Evolutionary conservation across 805 yeast species (phyloP).

Genomic region (Saturnispora ahearnii): DNA sequence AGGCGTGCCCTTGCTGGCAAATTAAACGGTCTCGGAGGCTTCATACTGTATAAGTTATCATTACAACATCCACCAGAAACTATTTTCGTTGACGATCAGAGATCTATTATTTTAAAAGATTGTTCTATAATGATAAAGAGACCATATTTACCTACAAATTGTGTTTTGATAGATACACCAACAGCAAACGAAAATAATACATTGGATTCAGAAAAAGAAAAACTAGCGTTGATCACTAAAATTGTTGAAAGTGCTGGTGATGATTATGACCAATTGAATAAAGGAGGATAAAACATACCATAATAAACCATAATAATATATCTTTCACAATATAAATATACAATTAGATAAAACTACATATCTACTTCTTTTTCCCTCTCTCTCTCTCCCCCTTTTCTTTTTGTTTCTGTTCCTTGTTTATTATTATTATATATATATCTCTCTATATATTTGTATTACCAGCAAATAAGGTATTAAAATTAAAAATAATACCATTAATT

Average conservation of each 20-base stretch:
- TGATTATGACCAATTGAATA: slow-evolving; percentile 34
- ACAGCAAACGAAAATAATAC: slow-evolving; percentile 2
- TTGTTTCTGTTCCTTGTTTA: too few relatives aligned
- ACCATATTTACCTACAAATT: background rate
- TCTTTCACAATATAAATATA: background rate
- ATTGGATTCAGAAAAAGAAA: slow-evolving; percentile 17
- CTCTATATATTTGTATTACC: too few relatives aligned
- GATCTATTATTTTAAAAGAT: background rate
- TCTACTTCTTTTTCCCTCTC: too few relatives aligned
- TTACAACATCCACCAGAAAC: background rate
- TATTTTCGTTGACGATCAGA: background rate
- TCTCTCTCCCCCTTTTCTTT: too few relatives aligned
- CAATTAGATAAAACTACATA: background rate
- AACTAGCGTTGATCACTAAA: slow-evolving; percentile 31
- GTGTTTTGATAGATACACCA: background rate
- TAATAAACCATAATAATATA: background rate
- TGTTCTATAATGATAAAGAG: background rate
- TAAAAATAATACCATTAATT: background rate
- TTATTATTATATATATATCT: too few relatives aligned
- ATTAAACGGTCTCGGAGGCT: slow-evolving; percentile 1
- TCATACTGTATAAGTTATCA: slow-evolving; percentile 1
- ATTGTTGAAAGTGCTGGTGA: slow-evolving; percentile 44
- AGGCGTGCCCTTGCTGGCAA: background rate
- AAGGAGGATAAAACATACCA: slow-evolving; percentile 37
- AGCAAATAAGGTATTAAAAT: too few relatives aligned